phyloP scores from a whole-genome alignment of 2,329 filamentous ascomycete genomes.

The Penicillium hesseltinei region DNA sequence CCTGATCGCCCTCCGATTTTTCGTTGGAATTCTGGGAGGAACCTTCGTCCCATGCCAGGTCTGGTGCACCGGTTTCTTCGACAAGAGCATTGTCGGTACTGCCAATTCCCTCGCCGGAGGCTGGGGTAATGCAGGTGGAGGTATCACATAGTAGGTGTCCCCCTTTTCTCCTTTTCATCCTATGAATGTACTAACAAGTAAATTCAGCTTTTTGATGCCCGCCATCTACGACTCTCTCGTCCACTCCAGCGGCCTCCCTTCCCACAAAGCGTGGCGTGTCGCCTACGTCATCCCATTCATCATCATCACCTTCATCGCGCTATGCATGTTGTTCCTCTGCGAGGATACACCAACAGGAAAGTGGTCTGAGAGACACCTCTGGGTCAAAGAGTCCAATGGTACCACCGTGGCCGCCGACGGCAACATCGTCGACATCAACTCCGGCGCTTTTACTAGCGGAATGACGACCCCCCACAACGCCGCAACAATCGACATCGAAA shows the following conservation, averaged over 20 bases:
- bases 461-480: slow-evolving; percentile 23
- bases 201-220: slow-evolving; percentile 73
- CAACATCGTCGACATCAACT: slow-evolving; percentile 33
- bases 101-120: slow-evolving; percentile 83
- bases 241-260: slow-evolving; percentile 55
- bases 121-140: slow-evolving; percentile 82
- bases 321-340: slow-evolving; percentile 70
- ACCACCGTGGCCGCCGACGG: slow-evolving; percentile 20
- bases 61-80: slow-evolving; percentile 89
- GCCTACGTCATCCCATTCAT: slow-evolving; percentile 82
- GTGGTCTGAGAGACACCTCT: slow-evolving; percentile 70
- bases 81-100: slow-evolving; percentile 86
- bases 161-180: not conserved
- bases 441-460: slow-evolving; percentile 22
- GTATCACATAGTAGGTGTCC: slow-evolving; percentile 67
- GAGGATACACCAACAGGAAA: slow-evolving; percentile 79
- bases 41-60: slow-evolving; percentile 68
- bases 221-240: slow-evolving; percentile 79
- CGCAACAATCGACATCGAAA: slow-evolving; percentile 31
- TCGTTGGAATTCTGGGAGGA: slow-evolving; percentile 45
- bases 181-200: slow-evolving; percentile 1
- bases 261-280: slow-evolving; percentile 76
- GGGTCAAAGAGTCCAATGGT: slow-evolving; percentile 46
- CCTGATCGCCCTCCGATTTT: slow-evolving; percentile 45
- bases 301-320: slow-evolving; percentile 64